Evolutionary conservation across 2,329 filamentous ascomycete species (phyloP).

Genomic region (Cadophora malorum): DNA sequence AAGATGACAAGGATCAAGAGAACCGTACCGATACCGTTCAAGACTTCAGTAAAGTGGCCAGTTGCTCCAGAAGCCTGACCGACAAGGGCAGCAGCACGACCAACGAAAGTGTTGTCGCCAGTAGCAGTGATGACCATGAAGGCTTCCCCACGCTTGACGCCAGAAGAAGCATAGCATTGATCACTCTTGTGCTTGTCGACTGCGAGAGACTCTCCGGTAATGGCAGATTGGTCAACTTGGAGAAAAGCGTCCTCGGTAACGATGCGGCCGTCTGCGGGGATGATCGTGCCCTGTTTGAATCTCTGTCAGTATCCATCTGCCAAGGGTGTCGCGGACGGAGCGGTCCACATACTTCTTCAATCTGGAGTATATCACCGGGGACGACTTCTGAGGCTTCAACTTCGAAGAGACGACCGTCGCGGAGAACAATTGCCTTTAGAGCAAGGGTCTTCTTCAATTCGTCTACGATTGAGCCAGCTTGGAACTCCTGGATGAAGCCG

Average conservation of each 20-base stretch:
- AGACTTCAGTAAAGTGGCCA: slow-evolving; percentile 90
- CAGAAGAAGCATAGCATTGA: slow-evolving; percentile 82
- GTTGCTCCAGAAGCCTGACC: slow-evolving; percentile 74
- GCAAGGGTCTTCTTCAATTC: slow-evolving; percentile 91
- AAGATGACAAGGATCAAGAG: slow-evolving; percentile 81
- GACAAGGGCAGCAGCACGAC: slow-evolving; percentile 85
- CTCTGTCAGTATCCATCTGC: slow-evolving; percentile 25
- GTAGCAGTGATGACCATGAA: slow-evolving; percentile 83
- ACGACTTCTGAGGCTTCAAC: slow-evolving; percentile 85
- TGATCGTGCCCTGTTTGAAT: slow-evolving; percentile 72
- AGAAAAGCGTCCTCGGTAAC: slow-evolving; percentile 84
- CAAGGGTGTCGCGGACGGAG: background rate
- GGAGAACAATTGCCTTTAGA: slow-evolving; percentile 84
- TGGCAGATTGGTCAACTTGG: slow-evolving; percentile 90
- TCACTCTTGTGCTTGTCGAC: slow-evolving; percentile 88
- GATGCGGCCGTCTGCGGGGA: slow-evolving; percentile 86
- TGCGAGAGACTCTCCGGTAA: slow-evolving; percentile 90
- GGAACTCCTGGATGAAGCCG: slow-evolving; percentile 88
- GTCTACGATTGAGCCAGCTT: slow-evolving; percentile 88
- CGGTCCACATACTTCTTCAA: slow-evolving; percentile 68
- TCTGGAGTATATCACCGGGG: slow-evolving; percentile 86
- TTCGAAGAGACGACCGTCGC: slow-evolving; percentile 79
- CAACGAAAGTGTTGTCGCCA: slow-evolving; percentile 90
- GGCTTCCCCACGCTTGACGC: slow-evolving; percentile 88
- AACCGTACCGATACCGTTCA: slow-evolving; percentile 84